Base-by-base conservation (phyloP, 2,329 filamentous ascomycete genomes). In the Monascus ruber region DNA sequence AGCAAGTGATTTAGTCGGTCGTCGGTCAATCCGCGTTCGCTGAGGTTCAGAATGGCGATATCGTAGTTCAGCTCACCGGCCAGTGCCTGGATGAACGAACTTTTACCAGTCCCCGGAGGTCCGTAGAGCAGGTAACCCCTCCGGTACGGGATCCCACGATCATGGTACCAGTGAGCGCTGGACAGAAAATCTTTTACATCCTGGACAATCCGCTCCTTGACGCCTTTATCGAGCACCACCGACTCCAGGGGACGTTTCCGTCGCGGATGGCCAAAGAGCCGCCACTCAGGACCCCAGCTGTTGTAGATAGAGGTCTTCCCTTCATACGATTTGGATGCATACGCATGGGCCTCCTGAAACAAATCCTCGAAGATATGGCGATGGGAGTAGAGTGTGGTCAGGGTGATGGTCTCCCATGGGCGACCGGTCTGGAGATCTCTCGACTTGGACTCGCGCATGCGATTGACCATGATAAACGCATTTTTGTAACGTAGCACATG, bases 261-360 rank as follows among this genome's bases (percentile, higher is more conserved):
- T 48, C 87, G 79, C 24, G 91, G 79, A 46, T 87, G 77, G 6
- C 91, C 91, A 49, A 96, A 83, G 8, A 76, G 77, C 42, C 79
- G 72, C 91, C 91, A 98, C 47, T 86, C 80, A 47, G 85, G 81
- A 26, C 84, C 84, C 58, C 85, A 77, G 24, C 85, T 82, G 24
- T 85, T 87, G 62, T 91, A 95, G 39, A 98, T 87, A 7, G 86
- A 74, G 0, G 89, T 98, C 65, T 94, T 95, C 24, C 91, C 91
- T 60, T 96, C 85, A 40, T 86, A 81, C 29, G 83, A 82, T 52
- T 81, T 78, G 28, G 79, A 74, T 1, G 88, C 87, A 42, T 95
- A 72, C 11, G 75, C 70, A 55, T 94, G 85, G 3, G 91, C 89
- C 62, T 96, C 86, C 24, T 73, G 73, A 53, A 98, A 95, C 9